Percentiles rank a stretch among this genome's conserved stretches.
Evolutionary conservation across 2,329 filamentous ascomycete genomes (phyloP).

Genomic region (Trichoderma cornu-damae): DNA sequence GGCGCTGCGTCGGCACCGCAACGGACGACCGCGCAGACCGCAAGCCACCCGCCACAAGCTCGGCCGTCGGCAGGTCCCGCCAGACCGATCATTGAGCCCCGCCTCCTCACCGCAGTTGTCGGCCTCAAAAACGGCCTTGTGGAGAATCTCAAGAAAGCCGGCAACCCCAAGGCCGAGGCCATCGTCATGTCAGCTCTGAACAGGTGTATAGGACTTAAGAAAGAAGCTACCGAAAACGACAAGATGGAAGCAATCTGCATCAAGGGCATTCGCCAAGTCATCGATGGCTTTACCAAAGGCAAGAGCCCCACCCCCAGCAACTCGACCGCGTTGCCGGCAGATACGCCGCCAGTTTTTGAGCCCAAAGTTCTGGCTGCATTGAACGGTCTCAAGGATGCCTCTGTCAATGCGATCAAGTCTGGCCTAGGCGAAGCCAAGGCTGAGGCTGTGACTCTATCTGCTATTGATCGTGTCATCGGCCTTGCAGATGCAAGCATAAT

Average conservation of each 20-base stretch:
- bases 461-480: constrained; percentile 47
- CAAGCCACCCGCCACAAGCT: constrained; percentile 26
- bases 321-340: constrained; percentile 23
- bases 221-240: constrained; percentile 40
- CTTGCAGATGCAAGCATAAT: constrained; percentile 42
- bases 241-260: constrained; percentile 45
- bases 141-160: constrained; percentile 41
- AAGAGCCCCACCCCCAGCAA: constrained; percentile 33
- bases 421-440: constrained; percentile 40
- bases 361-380: constrained; percentile 40
- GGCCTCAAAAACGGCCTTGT: constrained; percentile 45
- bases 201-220: constrained; percentile 45
- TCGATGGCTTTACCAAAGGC: constrained; percentile 40
- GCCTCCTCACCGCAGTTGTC: constrained; percentile 39
- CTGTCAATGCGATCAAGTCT: constrained; percentile 38
- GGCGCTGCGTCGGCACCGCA: constrained; percentile 18
- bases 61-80: constrained; percentile 26
- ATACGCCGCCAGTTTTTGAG: constrained; percentile 33
- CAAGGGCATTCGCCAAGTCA: constrained; percentile 39
- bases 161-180: constrained; percentile 40
- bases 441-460: constrained; percentile 45
- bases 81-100: constrained; percentile 41
- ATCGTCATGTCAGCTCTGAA: constrained; percentile 51
- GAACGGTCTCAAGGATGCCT: constrained; percentile 43
- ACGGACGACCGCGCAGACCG: constrained; percentile 20